These are phyloP conservation scores for Nemania serpens DNA, from an alignment of 2,329 filamentous ascomycete genomes.

Conservation along the genomic window DNA sequence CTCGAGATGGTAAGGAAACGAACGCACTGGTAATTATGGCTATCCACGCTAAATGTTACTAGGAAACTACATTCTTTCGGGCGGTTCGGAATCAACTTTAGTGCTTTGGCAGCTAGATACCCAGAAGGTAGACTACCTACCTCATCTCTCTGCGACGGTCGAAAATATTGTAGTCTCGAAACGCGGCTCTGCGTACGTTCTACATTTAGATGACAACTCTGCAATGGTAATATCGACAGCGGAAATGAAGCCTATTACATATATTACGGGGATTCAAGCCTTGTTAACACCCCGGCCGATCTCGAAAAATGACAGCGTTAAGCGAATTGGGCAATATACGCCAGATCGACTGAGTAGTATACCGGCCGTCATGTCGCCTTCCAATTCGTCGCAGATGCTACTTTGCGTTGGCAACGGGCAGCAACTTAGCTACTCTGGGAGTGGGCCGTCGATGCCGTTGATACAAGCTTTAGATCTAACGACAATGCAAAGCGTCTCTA, in stretches of 20 bases:
- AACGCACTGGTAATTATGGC: background rate
- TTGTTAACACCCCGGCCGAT: constrained; percentile 55
- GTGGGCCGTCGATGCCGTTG: constrained; percentile 56
- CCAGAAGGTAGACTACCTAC: constrained; percentile 77
- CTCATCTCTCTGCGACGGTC: constrained; percentile 86
- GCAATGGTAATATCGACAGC: constrained; percentile 87
- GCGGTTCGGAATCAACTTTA: constrained; percentile 85
- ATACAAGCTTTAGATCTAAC: constrained; percentile 89
- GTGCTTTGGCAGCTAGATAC: constrained; percentile 95
- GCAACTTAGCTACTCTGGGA: constrained; percentile 58
- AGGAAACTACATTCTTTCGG: constrained; percentile 94
- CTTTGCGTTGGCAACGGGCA: constrained; percentile 69
- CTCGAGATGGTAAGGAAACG: constrained; percentile 72
- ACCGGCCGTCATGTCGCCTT: constrained; percentile 66
- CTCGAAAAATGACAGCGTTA: constrained; percentile 58
- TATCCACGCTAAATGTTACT: constrained; percentile 26
- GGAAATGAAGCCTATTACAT: constrained; percentile 82
- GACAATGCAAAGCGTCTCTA: constrained; percentile 75
- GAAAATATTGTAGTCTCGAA: constrained; percentile 84
- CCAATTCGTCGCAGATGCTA: constrained; percentile 65
- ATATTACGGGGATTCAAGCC: constrained; percentile 81
- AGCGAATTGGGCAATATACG: constrained; percentile 55
- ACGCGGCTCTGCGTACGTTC: constrained; percentile 76
- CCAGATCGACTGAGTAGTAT: constrained; percentile 53
- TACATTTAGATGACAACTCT: constrained; percentile 91